These are phyloP conservation scores for Euphorbia schlechtendalii DNA, from an alignment of 441 rosid genomes.

Conservation along the genomic window DNA sequence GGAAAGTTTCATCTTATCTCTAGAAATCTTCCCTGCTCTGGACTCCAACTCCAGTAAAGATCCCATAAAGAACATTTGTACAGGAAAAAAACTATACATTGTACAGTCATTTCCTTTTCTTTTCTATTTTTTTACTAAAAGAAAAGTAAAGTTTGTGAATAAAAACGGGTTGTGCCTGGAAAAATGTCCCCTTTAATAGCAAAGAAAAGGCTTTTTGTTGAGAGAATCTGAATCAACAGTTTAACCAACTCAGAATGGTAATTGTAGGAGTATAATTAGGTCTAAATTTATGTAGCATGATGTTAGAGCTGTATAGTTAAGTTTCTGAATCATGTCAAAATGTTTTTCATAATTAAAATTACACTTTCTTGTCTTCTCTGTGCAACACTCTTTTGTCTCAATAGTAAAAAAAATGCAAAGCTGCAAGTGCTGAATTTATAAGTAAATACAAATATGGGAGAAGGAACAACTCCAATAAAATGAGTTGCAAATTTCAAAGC, in stretches of 20 bases:
- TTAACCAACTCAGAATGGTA: no score
- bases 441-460: background rate
- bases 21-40: background rate
- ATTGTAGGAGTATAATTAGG: no score
- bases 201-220: background rate
- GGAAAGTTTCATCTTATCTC: constrained; percentile 6
- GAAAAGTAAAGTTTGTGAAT: no score
- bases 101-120: no score
- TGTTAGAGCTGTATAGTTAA: no score
- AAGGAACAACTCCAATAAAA: background rate
- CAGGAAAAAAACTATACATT: background rate
- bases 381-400: background rate
- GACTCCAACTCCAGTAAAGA: background rate
- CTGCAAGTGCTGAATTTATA: background rate
- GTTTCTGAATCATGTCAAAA: no score
- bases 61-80: constrained; percentile 2
- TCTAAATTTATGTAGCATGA: no score
- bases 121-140: no score
- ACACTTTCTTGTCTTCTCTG: constrained; percentile 6
- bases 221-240: no score
- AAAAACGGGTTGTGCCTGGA: background rate
- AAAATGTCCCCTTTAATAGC: background rate
- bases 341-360: background rate
- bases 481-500: background rate
- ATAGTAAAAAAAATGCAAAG: background rate